Evolutionary conservation across 1,284 basidiomycete genomes (phyloP).

Genomic region (Cryptococcus amylolentus): DNA sequence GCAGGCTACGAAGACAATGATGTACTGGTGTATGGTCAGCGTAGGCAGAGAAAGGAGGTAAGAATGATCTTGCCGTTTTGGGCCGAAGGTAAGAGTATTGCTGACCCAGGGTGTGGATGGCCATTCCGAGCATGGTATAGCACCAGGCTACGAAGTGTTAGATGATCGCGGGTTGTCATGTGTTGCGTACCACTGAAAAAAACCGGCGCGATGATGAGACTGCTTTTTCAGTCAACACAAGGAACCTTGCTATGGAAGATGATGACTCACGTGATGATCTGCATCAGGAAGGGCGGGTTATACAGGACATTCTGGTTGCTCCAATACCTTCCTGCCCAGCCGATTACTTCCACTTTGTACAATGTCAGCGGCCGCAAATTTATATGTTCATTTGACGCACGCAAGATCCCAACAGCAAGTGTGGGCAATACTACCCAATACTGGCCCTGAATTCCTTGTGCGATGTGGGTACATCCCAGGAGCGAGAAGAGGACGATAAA

Average conservation of each 20-base stretch:
- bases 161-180: neutral
- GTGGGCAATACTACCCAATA: conserved; percentile 23
- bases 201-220: conserved; percentile 23
- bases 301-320: conserved; percentile 12
- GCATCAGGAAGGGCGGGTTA: conserved; percentile 19
- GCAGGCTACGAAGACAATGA: conserved; percentile 44
- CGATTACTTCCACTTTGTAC: conserved; percentile 10
- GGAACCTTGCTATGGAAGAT: neutral
- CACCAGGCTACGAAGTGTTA: conserved; percentile 19
- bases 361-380: neutral
- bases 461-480: conserved; percentile 5
- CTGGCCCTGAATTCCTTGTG: conserved; percentile 48
- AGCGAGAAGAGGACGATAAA: conserved; percentile 25
- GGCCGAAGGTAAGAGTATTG: conserved; percentile 41
- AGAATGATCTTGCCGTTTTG: conserved; percentile 7
- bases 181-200: conserved; percentile 15
- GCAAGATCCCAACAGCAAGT: conserved; percentile 11
- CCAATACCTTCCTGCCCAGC: conserved; percentile 22
- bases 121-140: conserved; percentile 42
- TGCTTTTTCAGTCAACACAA: neutral
- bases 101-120: conserved; percentile 40
- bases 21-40: conserved; percentile 22
- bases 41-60: too few relatives aligned
- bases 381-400: neutral
- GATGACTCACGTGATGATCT: conserved; percentile 19